Evolutionary conservation across 345 rosid genomes (phyloP).

Genomic region (Acer saccharum): DNA sequence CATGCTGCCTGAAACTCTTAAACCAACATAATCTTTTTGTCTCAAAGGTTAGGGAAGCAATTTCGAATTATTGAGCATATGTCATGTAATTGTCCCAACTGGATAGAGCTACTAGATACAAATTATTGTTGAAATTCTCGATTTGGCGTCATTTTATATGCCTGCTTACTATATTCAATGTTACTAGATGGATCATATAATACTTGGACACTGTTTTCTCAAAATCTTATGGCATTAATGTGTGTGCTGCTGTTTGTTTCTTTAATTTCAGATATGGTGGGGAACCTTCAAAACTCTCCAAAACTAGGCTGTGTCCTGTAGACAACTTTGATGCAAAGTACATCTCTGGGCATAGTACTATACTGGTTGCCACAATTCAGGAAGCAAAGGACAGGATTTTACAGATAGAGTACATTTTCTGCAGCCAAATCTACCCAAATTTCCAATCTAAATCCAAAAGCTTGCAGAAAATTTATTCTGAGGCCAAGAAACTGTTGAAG

Average conservation of each 20-base stretch:
- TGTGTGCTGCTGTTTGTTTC: not conserved
- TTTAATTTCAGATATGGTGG: slow-evolving; percentile 30
- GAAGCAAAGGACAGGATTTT: slow-evolving; percentile 89
- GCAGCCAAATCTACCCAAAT: slow-evolving; percentile 80
- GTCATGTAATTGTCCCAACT: not conserved
- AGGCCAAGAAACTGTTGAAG: slow-evolving; percentile 56
- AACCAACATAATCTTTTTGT: not conserved
- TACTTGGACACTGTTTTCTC: not conserved
- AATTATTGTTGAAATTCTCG: not conserved
- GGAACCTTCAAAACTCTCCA: slow-evolving; percentile 21
- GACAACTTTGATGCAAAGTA: slow-evolving; percentile 53
- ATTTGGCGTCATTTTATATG: not conserved
- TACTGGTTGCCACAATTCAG: slow-evolving; percentile 84
- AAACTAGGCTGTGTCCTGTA: slow-evolving; percentile 26
- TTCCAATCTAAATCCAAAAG: slow-evolving; percentile 58
- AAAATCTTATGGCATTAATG: not conserved
- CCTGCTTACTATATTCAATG: not conserved
- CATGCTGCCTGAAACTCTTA: not conserved
- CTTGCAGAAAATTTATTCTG: slow-evolving; percentile 50
- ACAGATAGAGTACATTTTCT: slow-evolving; percentile 87
- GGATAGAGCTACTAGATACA: not conserved
- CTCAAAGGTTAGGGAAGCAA: not conserved
- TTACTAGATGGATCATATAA: not conserved
- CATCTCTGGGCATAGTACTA: slow-evolving; percentile 65
- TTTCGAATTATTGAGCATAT: too few species aligned